phyloP scores from a whole-genome alignment of 2,329 filamentous ascomycete genomes.

The Coleophoma crateriformis region DNA sequence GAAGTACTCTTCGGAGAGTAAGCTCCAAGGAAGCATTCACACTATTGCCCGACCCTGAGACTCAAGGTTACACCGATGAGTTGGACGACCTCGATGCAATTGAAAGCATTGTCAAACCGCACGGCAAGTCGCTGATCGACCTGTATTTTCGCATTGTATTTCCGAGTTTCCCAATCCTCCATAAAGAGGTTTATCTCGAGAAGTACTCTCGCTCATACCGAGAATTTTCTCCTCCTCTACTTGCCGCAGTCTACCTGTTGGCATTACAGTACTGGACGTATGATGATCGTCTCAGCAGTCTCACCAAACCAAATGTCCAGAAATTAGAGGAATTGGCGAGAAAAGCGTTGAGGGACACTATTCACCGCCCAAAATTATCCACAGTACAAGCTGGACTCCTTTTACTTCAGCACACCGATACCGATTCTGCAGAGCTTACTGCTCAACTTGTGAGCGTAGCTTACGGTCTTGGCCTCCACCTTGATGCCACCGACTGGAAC shows the following conservation, averaged over 20 bases:
- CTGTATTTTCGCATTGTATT: slow-evolving; percentile 37
- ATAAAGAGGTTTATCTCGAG: slow-evolving; percentile 56
- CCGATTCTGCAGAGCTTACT: slow-evolving; percentile 25
- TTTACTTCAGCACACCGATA: slow-evolving; percentile 37
- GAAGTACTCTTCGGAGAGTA: slow-evolving; percentile 64
- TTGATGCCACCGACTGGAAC: slow-evolving; percentile 57
- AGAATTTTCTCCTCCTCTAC: slow-evolving; percentile 52
- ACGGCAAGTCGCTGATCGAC: slow-evolving; percentile 19
- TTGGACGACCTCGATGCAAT: slow-evolving; percentile 25
- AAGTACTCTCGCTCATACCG: slow-evolving; percentile 52
- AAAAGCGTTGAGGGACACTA: slow-evolving; percentile 39
- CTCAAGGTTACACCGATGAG: slow-evolving; percentile 48
- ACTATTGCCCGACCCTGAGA: slow-evolving; percentile 67
- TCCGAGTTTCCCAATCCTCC: slow-evolving; percentile 42
- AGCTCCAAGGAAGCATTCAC: slow-evolving; percentile 73
- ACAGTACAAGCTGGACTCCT: slow-evolving; percentile 50
- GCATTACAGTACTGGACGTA: slow-evolving; percentile 57
- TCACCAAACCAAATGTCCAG: slow-evolving; percentile 33
- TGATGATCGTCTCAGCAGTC: slow-evolving; percentile 43
- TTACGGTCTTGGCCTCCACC: slow-evolving; percentile 52
- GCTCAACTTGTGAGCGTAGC: slow-evolving; percentile 47
- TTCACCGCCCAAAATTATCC: slow-evolving; percentile 47
- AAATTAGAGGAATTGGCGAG: slow-evolving; percentile 33
- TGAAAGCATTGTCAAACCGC: slow-evolving; percentile 20
- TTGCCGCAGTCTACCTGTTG: slow-evolving; percentile 57